Base-by-base conservation (phyloP, 371 early-diverging fungal genomes). In the Mucor piriformis region DNA sequence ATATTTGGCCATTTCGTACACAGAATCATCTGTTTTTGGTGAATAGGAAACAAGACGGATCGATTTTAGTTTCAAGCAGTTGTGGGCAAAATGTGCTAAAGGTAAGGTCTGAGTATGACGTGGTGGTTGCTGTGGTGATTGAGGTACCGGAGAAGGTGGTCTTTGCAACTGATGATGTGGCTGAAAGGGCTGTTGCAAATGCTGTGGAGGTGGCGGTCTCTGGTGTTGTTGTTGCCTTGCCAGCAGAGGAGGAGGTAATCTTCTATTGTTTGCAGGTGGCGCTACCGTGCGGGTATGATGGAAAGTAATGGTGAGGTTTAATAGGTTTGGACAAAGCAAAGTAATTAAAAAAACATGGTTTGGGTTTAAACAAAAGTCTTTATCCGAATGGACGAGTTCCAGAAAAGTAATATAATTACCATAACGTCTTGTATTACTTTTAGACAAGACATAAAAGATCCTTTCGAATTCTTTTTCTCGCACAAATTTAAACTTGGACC, bases 1-100 rank as follows among this genome's bases (percentile, higher is more conserved):
- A 48, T 72, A 76, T 54, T 79, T 79, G 0, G 79, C 79, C 72
- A 79, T 71, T 56, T 79, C 79, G 49, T 79, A 79, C 7, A 79
- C 67, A 6, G 79, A 70, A 42, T 79, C 79, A 33, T 79, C 79
- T 16, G 69, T 73, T 48, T 70, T 73, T 8, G 79, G 79, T n/a
- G 64, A 64, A 50, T 79, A 79, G 2, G 76, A 69, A n/a, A 58
- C 62, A 18, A 79, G 65, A 33, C 64, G 69, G 32, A 79, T 70
- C 2, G 69, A 62, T 35, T 67, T 67, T 16, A 79, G 54, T 33
- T 62, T 61, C n/a, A 53, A 67, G 32, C 79, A 79, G 48, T 79
- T 79, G 48, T 79, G 59, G 13, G 74, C 72, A 48, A 79, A 70
- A 49, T 79, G 79, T 1, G 76, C 73, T 12, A 79, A 60, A 8